Conservation (phyloP, 768 basidiomycete species). For the Mycena vitilis region DNA sequence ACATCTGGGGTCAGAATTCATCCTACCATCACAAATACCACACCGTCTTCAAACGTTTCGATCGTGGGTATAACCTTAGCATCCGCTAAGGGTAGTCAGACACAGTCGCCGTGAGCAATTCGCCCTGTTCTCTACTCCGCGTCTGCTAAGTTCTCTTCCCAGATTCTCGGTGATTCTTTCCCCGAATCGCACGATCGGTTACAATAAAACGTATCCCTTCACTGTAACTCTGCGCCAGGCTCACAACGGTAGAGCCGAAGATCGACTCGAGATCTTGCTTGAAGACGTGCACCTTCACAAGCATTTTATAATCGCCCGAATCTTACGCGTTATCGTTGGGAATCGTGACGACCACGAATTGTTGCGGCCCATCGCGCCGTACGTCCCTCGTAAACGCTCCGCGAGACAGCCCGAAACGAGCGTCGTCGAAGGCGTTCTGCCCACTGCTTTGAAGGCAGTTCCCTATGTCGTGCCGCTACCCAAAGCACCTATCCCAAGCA, state of each 20-base stretch:
- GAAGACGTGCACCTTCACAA: conserved; percentile 56
- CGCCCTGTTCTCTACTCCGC: neutral
- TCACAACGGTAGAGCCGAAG: conserved; percentile 61
- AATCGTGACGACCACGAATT: conserved; percentile 56
- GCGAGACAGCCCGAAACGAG: conserved; percentile 46
- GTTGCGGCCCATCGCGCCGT: conserved; percentile 59
- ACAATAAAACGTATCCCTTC: conserved; percentile 42
- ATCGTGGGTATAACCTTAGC: conserved; percentile 45
- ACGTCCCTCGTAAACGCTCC: conserved; percentile 52
- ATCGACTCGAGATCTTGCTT: conserved; percentile 65
- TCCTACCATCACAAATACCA: conserved; percentile 43
- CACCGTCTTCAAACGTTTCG: conserved; percentile 44
- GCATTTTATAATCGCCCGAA: conserved; percentile 61
- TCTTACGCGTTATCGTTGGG: conserved; percentile 59
- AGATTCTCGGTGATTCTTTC: conserved; percentile 42
- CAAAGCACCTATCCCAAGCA: conserved; percentile 51
- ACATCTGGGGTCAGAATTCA: conserved; percentile 36
- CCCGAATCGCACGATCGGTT: conserved; percentile 39
- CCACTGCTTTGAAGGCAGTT: conserved; percentile 54
- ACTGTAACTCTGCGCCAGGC: conserved; percentile 47
- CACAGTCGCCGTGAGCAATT: conserved; percentile 41
- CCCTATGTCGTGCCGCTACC: conserved; percentile 57
- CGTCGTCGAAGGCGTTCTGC: conserved; percentile 56
- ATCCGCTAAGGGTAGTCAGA: conserved; percentile 43
- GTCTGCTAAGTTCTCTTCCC: neutral